Evolutionary conservation across 192 early-diverging fungal species (phyloP).

Genomic region (Mortierella alpina): DNA sequence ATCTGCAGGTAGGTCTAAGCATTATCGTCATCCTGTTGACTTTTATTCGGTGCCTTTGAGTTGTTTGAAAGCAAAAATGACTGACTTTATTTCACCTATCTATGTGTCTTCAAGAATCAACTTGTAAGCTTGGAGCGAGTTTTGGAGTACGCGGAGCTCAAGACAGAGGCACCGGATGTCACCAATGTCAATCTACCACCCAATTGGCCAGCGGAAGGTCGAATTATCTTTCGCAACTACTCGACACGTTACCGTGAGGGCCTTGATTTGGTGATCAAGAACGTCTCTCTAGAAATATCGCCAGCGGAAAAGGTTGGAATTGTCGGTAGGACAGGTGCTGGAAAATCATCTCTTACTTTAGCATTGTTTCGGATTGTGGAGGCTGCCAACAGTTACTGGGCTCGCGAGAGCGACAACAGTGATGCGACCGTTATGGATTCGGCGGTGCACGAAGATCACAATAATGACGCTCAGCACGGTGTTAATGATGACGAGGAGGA

Average conservation of each 20-base stretch:
- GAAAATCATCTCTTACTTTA: constrained; percentile 63
- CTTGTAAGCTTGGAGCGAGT: constrained; percentile 43
- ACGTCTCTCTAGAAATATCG: constrained; percentile 70
- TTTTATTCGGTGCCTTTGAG: not conserved
- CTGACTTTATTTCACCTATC: not conserved
- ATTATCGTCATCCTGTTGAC: not conserved
- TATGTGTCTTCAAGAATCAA: constrained; percentile 51
- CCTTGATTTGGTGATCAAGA: constrained; percentile 76
- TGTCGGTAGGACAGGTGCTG: constrained; percentile 76
- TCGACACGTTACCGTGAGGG: constrained; percentile 82
- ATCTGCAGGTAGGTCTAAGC: constrained; percentile 66
- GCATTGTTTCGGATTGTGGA: constrained; percentile 63
- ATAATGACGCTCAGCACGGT: not conserved
- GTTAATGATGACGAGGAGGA: constrained; percentile 51
- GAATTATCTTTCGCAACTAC: constrained; percentile 76
- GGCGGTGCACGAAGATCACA: too few species aligned
- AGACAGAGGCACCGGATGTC: constrained; percentile 40
- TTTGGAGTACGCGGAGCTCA: constrained; percentile 48
- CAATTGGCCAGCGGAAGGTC: constrained; percentile 77
- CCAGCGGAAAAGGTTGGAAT: constrained; percentile 85
- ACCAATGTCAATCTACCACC: constrained; percentile 22
- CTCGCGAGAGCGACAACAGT: constrained; percentile 53
- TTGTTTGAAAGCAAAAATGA: not conserved
- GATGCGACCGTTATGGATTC: constrained; percentile 12
- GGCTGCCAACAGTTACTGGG: constrained; percentile 62